Percentiles rank a stretch among this genome's conserved stretches.
phyloP scores from a whole-genome alignment of 2,329 filamentous ascomycete species.

The Aspergillus candidus region DNA sequence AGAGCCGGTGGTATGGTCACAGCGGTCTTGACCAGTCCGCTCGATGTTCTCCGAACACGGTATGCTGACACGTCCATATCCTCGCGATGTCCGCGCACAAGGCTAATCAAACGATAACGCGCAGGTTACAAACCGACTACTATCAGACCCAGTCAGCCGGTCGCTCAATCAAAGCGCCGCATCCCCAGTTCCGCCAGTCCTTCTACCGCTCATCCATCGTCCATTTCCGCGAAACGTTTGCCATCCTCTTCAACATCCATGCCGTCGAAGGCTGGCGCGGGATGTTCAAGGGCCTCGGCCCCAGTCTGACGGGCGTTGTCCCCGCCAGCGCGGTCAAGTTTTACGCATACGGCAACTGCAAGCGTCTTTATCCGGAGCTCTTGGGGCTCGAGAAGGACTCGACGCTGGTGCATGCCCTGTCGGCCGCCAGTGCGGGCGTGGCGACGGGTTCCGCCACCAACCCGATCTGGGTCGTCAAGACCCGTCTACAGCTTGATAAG shows the following conservation, averaged over 20 bases:
- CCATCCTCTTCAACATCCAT: constrained; percentile 32
- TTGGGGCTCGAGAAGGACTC: constrained; percentile 25
- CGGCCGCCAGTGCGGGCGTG: constrained; percentile 31
- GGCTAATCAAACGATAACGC: too few species aligned
- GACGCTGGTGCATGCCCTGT: constrained; percentile 27
- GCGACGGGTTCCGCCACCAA: constrained; percentile 34
- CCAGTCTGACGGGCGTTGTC: constrained; percentile 35
- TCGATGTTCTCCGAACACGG: constrained; percentile 97
- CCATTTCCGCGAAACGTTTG: constrained; percentile 33
- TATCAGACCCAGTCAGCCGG: constrained; percentile 71
- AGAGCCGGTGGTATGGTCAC: constrained; percentile 71
- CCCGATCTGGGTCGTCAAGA: constrained; percentile 56
- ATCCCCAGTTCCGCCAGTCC: constrained; percentile 47
- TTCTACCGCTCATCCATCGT: constrained; percentile 54
- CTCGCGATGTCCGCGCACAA: not conserved
- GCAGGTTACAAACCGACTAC: constrained; percentile 73
- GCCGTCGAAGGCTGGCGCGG: constrained; percentile 34
- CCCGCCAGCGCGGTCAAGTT: constrained; percentile 37
- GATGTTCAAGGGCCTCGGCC: constrained; percentile 33
- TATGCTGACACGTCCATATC: not conserved
- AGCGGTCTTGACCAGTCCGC: constrained; percentile 83
- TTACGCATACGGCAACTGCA: constrained; percentile 36
- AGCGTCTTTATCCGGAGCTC: constrained; percentile 27
- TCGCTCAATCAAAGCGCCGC: constrained; percentile 50
- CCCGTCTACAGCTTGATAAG: constrained; percentile 53